Conservation (phyloP, 257 asterid genomes). For the Ehretia macrophylla region DNA sequence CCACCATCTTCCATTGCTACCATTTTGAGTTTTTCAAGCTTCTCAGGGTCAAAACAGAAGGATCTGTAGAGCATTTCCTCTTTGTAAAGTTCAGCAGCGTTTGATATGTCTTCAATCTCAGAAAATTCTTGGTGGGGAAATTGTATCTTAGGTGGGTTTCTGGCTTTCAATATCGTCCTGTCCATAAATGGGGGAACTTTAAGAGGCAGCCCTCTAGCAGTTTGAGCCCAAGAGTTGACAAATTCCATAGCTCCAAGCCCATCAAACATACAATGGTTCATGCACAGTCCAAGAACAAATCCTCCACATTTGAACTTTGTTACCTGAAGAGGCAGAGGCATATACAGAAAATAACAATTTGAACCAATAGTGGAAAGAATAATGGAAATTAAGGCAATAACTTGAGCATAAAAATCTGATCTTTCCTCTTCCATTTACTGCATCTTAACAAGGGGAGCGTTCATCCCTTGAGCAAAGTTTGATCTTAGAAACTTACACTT, state of each 20-base stretch:
- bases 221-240: conserved; percentile 11
- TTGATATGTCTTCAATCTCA: conserved; percentile 61
- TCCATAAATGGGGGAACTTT: conserved; percentile 70
- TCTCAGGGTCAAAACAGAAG: conserved; percentile 63
- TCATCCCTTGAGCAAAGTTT: no score
- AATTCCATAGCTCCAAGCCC: conserved; percentile 11
- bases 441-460: no score
- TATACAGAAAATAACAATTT: neutral
- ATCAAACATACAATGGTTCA: conserved; percentile 89
- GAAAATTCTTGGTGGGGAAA: conserved; percentile 74
- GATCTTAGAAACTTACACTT: no score
- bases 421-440: no score
- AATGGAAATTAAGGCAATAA: no score
- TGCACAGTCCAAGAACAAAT: conserved; percentile 73
- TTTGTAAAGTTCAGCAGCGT: conserved; percentile 48
- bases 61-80: conserved; percentile 64
- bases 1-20: conserved; percentile 47
- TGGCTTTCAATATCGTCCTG: conserved; percentile 57
- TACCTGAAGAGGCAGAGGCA: conserved; percentile 28
- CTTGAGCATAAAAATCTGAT: no score
- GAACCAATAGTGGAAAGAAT: no score
- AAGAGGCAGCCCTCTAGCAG: conserved; percentile 53
- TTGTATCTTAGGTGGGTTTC: conserved; percentile 58
- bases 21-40: conserved; percentile 48
- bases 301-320: conserved; percentile 94